These are phyloP conservation scores for Lachnellula occidentalis DNA, from an alignment of 2,329 filamentous ascomycete species.

Conservation along the genomic window DNA sequence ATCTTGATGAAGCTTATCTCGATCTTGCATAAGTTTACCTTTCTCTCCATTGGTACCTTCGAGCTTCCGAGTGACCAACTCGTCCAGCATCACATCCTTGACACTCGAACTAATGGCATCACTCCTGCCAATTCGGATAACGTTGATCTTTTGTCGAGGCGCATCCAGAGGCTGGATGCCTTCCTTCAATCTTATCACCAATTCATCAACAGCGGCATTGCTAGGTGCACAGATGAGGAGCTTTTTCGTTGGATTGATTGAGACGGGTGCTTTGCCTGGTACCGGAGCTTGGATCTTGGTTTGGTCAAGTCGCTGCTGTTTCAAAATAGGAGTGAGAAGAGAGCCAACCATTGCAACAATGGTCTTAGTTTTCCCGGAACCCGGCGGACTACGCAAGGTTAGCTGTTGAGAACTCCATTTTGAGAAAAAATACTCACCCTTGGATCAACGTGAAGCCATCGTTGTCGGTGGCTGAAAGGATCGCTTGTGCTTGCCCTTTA, in stretches of 20 bases:
- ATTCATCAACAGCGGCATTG: conserved; percentile 94
- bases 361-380: conserved; percentile 97
- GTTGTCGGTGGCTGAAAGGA: conserved; percentile 88
- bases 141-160: conserved; percentile 68
- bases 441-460: conserved; percentile 97
- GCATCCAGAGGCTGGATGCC: conserved; percentile 77
- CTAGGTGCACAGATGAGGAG: conserved; percentile 95
- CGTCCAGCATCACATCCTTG: conserved; percentile 86
- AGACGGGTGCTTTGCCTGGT: conserved; percentile 29
- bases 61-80: conserved; percentile 74
- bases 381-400: conserved; percentile 62
- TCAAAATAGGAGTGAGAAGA: conserved; percentile 54
- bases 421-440: conserved; percentile 48
- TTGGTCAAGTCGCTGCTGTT: conserved; percentile 30
- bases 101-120: conserved; percentile 90
- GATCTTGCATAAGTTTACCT: conserved; percentile 43
- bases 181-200: conserved; percentile 85
- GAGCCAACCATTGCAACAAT: conserved; percentile 95
- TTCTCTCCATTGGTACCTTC: conserved; percentile 55
- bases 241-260: conserved; percentile 60
- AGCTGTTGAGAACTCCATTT: conserved; percentile 2
- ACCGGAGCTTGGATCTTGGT: conserved; percentile 28
- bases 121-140: conserved; percentile 82
- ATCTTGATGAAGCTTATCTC: conserved; percentile 56
- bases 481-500: conserved; percentile 80